Evolutionary conservation across 208 protist genomes (phyloP), one percentile per base, ranked within the genome.

Genomic region (Acanthamoeba royreba): DNA sequence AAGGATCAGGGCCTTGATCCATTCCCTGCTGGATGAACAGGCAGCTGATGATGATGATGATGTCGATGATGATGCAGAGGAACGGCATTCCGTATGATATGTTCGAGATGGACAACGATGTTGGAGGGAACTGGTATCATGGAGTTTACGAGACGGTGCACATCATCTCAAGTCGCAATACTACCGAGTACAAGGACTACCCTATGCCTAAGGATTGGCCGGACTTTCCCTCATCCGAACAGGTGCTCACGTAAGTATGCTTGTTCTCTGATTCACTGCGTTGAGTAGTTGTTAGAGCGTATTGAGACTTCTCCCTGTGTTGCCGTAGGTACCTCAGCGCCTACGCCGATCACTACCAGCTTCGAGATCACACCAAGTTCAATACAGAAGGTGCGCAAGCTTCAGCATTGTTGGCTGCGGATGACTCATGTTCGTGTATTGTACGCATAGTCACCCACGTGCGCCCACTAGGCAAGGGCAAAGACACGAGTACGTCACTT

Each of bases 71-170:
- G 5, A 19, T 63, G 55, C 28, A 85, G 74, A 2, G 74, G 9
- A 25, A 85, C 74, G 45, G 45, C 74, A 85, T 85, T 42, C 74
- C 74, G 22, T 85, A 53, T 31, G 83, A 90, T 4, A 17, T 90
- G 46, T 13, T 47, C 13, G 53, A 58, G 42, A 66, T 47, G 53
- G 83, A 90, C 35, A 66, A 90, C 35, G 83, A 90, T 25, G 42
- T 90, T 17, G 83, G 83, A 19, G 83, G 83, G n/a, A 90, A 90
- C 52, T 90, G 83, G 83, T 81, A 79, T 43, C 45, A 49, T 74
- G 92, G 92, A 35, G 92, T 94, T 9, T 94, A 94, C 49, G 79
- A 94, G 25, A 74, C 92, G 15, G 49, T 72, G 72, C 92, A 94
- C 92, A 94, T 94, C 25, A 94, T 94, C 33, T 85, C 61, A 9